A percentile compares a stretch with the other conserved stretches of the same genome.
Evolutionary conservation across 2,329 filamentous ascomycete genomes (phyloP).

Genomic region (Botrytis cinerea): DNA sequence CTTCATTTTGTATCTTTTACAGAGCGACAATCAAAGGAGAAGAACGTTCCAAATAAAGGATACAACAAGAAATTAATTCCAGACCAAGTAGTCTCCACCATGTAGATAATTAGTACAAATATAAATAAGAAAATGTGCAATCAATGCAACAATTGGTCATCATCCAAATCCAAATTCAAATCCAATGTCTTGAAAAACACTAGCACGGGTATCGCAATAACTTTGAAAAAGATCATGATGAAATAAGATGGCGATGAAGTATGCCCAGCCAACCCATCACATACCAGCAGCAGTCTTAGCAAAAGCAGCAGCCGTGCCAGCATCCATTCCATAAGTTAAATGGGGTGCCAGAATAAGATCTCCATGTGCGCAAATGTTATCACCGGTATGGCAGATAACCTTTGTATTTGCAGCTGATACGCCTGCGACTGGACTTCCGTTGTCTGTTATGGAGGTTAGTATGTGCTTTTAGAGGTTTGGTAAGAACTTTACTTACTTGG

Average conservation of each 20-base stretch:
- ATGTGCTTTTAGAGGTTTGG: not conserved
- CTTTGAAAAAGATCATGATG: not conserved
- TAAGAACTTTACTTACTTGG: conserved; percentile 22
- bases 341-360: conserved; percentile 28
- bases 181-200: not conserved
- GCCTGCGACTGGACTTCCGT: conserved; percentile 31
- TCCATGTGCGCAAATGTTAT: conserved; percentile 36
- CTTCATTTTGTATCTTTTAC: too few relatives aligned
- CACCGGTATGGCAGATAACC: conserved; percentile 32
- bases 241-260: not conserved
- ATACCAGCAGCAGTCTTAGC: conserved; percentile 12
- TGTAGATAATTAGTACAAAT: not conserved
- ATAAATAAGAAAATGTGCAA: not conserved
- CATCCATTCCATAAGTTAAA: conserved; percentile 36
- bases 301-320: conserved; percentile 35
- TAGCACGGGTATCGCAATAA: not conserved
- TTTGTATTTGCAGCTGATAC: conserved; percentile 30
- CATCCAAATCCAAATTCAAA: not conserved
- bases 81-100: not conserved
- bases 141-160: not conserved
- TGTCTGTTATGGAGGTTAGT: conserved; percentile 22
- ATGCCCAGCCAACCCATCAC: not conserved
- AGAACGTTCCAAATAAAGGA: not conserved
- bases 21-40: not conserved
- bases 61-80: not conserved